These are phyloP conservation scores for Blastocystis sp. DNA, from an alignment of 352 stramenopile genomes.

Conservation along the genomic window DNA sequence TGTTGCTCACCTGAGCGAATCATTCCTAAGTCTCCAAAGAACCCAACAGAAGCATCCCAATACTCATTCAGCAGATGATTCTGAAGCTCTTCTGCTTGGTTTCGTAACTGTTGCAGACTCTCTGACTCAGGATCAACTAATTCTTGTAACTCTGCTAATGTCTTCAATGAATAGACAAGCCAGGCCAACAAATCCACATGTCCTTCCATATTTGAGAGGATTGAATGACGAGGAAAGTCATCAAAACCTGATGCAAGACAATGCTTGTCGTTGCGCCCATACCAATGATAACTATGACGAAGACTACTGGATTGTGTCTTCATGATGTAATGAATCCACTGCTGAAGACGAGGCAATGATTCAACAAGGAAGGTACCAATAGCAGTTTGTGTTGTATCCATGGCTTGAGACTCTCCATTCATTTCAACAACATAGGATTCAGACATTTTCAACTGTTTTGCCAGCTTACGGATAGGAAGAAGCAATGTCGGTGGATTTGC, in stretches of 20 bases:
- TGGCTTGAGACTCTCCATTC: neutral
- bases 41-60: slow-evolving; percentile 64
- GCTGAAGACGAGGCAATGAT: neutral
- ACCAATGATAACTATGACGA: neutral
- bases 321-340: slow-evolving; percentile 13
- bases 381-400: neutral
- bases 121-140: neutral
- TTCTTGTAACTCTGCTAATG: slow-evolving; percentile 16
- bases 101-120: neutral
- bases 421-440: neutral
- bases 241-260: slow-evolving; percentile 75
- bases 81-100: neutral
- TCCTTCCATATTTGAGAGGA: slow-evolving; percentile 73
- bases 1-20: neutral
- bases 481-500: slow-evolving; percentile 83
- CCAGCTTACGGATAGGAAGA: slow-evolving; percentile 75
- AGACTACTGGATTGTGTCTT: slow-evolving; percentile 5
- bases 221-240: slow-evolving; percentile 79
- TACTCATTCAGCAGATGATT: slow-evolving; percentile 57
- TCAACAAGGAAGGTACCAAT: neutral
- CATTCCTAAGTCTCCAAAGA: slow-evolving; percentile 61
- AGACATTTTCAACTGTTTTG: slow-evolving; percentile 60
- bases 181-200: slow-evolving; percentile 82
- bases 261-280: neutral
- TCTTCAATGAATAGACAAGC: slow-evolving; percentile 71